phyloP scores from a whole-genome alignment of 208 protist species.

The Borovskyia barvae region DNA sequence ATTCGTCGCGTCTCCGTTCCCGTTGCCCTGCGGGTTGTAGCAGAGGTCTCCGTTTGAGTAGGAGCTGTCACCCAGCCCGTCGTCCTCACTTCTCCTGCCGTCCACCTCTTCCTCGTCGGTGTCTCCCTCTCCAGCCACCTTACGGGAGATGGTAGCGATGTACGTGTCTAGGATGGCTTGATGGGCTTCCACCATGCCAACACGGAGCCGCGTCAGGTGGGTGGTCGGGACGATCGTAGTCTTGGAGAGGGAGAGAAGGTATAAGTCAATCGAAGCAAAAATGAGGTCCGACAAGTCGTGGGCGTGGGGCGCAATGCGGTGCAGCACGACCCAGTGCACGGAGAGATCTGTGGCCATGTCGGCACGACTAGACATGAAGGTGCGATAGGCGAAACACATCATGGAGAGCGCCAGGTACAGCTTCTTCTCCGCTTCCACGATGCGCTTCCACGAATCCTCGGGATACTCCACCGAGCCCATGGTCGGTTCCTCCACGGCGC shows the following conservation, averaged over 20 bases:
- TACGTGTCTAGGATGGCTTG: constrained; percentile 78
- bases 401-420: constrained; percentile 74
- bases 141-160: constrained; percentile 77
- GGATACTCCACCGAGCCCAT: constrained; percentile 79
- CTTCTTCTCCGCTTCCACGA: constrained; percentile 70
- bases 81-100: constrained; percentile 15
- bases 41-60: constrained; percentile 17
- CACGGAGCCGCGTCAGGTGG: constrained; percentile 77
- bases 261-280: constrained; percentile 77
- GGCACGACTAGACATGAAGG: constrained; percentile 82
- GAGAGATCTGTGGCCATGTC: constrained; percentile 54
- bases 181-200: constrained; percentile 77
- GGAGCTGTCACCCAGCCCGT: constrained; percentile 1
- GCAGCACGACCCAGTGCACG: constrained; percentile 89
- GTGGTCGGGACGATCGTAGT: constrained; percentile 70
- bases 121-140: constrained; percentile 53
- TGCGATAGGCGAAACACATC: constrained; percentile 86
- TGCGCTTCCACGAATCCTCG: constrained; percentile 61
- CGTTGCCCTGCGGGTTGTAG: constrained; percentile 2
- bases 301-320: constrained; percentile 79
- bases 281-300: constrained; percentile 83
- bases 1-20: neutral
- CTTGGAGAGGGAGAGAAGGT: constrained; percentile 77
- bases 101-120: constrained; percentile 31
- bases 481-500: constrained; percentile 81